Evolutionary conservation across 345 rosid genomes (phyloP).

Genomic region (Odontarrhena argentea): DNA sequence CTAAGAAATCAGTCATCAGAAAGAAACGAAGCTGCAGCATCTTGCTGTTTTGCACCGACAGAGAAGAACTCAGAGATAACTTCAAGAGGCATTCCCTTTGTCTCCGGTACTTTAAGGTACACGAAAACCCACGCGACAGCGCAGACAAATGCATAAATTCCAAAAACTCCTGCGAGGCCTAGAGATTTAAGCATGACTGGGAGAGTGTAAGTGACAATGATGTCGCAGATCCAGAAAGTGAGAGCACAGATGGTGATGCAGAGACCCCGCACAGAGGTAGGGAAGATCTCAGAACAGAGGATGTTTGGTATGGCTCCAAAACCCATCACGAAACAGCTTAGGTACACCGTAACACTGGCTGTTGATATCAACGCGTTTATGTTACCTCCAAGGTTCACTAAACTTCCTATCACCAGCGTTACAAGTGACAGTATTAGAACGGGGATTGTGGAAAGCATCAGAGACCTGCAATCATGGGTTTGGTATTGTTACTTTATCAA

Average conservation of each 20-base stretch:
- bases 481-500: slow-evolving; percentile 10
- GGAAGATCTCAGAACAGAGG: slow-evolving; percentile 90
- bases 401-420: slow-evolving; percentile 53
- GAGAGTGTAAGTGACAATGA: slow-evolving; percentile 77
- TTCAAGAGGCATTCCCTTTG: slow-evolving; percentile 95
- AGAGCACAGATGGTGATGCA: slow-evolving; percentile 83
- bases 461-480: slow-evolving; percentile 50
- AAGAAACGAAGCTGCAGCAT: slow-evolving; percentile 35
- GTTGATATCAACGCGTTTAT: slow-evolving; percentile 63
- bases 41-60: slow-evolving; percentile 60
- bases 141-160: slow-evolving; percentile 75
- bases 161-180: slow-evolving; percentile 66
- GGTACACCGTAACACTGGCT: slow-evolving; percentile 63
- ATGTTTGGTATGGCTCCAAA: slow-evolving; percentile 89
- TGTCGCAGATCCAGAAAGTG: slow-evolving; percentile 77
- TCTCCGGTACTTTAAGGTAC: slow-evolving; percentile 83
- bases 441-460: slow-evolving; percentile 76
- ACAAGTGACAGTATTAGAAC: slow-evolving; percentile 62
- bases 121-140: slow-evolving; percentile 72
- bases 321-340: slow-evolving; percentile 75
- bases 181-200: slow-evolving; percentile 73
- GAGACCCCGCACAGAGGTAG: slow-evolving; percentile 87
- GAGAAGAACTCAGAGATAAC: slow-evolving; percentile 92
- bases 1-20: slow-evolving; percentile 33
- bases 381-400: slow-evolving; percentile 49